phyloP scores from a whole-genome alignment of 1,139 yeast species.

The Ogataea hybrid region DNA sequence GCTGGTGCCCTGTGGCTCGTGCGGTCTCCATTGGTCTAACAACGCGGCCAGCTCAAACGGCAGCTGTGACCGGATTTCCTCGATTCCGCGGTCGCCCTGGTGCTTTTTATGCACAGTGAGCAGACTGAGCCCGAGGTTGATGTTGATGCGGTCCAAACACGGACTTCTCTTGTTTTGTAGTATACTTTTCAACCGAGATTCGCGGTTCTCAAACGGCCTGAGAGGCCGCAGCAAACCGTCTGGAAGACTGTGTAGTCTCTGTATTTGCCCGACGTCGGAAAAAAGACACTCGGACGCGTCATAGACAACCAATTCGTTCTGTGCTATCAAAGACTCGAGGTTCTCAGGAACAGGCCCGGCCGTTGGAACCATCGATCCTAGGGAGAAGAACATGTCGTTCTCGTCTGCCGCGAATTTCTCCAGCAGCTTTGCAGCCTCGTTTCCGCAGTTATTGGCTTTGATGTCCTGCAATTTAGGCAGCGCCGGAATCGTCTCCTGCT shows the following conservation, averaged over 20 bases:
- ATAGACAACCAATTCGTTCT: not conserved
- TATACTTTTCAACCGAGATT: not conserved
- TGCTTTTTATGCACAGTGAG: slow-evolving; percentile 5
- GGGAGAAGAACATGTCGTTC: not conserved
- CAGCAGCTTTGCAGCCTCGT: too few species aligned
- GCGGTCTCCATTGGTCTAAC: slow-evolving; percentile 14
- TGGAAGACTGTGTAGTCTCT: not conserved
- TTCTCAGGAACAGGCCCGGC: not conserved
- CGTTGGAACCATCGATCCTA: not conserved
- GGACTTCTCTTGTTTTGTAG: not conserved
- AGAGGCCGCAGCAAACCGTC: slow-evolving; percentile 1
- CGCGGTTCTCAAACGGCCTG: slow-evolving; percentile 1
- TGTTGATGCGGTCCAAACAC: not conserved
- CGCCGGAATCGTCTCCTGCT: not conserved
- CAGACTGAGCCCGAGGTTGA: slow-evolving; percentile 11
- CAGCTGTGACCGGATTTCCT: slow-evolving; percentile 6
- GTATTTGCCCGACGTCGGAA: slow-evolving; percentile 9
- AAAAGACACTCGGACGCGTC: slow-evolving; percentile 11
- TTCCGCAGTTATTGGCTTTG: too few species aligned
- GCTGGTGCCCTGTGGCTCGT: slow-evolving; percentile 3
- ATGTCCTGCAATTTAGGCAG: too few species aligned
- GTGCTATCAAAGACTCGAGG: not conserved
- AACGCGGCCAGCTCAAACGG: slow-evolving; percentile 10
- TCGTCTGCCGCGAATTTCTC: not conserved
- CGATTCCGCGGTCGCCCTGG: not conserved